Conservation (phyloP, 2,329 filamentous ascomycete genomes). For the Bimuria novae-zelandiae region DNA sequence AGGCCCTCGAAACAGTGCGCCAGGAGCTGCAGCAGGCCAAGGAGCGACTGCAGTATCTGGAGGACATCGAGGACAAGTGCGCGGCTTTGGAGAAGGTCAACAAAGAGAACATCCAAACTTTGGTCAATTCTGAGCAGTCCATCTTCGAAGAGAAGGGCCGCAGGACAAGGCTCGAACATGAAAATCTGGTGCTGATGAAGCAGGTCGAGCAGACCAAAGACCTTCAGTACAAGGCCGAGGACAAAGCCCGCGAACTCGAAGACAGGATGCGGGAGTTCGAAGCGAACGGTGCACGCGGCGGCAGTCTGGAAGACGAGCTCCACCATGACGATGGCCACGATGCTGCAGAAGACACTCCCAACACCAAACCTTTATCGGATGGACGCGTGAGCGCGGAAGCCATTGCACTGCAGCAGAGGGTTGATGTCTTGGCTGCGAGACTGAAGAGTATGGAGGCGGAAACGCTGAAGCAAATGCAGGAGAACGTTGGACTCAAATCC, state of each 20-base stretch:
- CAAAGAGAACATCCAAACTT: slow-evolving; percentile 55
- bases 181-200: slow-evolving; percentile 52
- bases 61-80: slow-evolving; percentile 51
- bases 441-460: slow-evolving; percentile 46
- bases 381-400: slow-evolving; percentile 37
- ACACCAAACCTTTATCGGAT: slow-evolving; percentile 23
- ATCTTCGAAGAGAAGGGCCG: slow-evolving; percentile 57
- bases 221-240: slow-evolving; percentile 53
- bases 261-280: slow-evolving; percentile 51
- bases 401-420: slow-evolving; percentile 47
- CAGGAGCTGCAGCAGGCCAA: slow-evolving; percentile 52
- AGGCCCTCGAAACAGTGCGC: slow-evolving; percentile 48
- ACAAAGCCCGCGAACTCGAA: slow-evolving; percentile 53
- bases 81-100: slow-evolving; percentile 55
- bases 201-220: slow-evolving; percentile 54
- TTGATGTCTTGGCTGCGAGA: slow-evolving; percentile 44
- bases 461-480: slow-evolving; percentile 49
- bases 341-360: slow-evolving; percentile 27
- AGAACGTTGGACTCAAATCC: slow-evolving; percentile 45
- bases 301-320: slow-evolving; percentile 49
- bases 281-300: slow-evolving; percentile 36
- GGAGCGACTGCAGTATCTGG: slow-evolving; percentile 52
- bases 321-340: slow-evolving; percentile 36
- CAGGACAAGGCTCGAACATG: slow-evolving; percentile 53
- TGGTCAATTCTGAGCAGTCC: slow-evolving; percentile 56